Percentiles rank a stretch among this genome's conserved stretches.
phyloP scores from a whole-genome alignment of 805 yeast genomes.

The Pichia deserticola region DNA sequence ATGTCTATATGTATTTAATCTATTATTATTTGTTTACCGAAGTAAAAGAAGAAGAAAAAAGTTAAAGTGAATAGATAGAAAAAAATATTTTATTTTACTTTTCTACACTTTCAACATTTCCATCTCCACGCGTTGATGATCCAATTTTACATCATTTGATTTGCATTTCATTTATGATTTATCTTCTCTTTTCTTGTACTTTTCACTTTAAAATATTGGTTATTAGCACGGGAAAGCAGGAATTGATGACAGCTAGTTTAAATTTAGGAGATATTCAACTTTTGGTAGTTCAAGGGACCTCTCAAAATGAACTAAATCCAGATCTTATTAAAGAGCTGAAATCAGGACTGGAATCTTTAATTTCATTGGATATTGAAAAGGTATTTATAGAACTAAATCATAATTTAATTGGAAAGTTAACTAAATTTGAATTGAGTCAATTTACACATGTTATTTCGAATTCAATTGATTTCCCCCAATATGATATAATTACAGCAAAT shows the following conservation, averaged over 20 bases:
- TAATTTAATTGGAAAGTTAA: slow-evolving; percentile 11
- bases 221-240: no score
- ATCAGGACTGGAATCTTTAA: background rate
- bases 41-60: no score
- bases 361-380: background rate
- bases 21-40: no score
- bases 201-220: no score
- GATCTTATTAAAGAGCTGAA: slow-evolving; percentile 1
- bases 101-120: no score
- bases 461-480: slow-evolving; percentile 46
- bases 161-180: no score
- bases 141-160: no score
- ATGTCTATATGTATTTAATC: no score
- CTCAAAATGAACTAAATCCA: background rate
- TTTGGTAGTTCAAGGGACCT: background rate
- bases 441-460: slow-evolving; percentile 45
- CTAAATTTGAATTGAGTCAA: slow-evolving; percentile 12
- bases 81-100: no score
- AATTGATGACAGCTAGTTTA: background rate
- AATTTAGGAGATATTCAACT: slow-evolving; percentile 3
- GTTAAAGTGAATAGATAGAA: no score
- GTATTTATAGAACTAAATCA: slow-evolving; percentile 4
- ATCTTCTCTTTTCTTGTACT: no score
- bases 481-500: slow-evolving; percentile 33
- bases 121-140: no score